Base-by-base conservation (phyloP, 2,329 filamentous ascomycete species). In the Ascochyta koolunga region DNA sequence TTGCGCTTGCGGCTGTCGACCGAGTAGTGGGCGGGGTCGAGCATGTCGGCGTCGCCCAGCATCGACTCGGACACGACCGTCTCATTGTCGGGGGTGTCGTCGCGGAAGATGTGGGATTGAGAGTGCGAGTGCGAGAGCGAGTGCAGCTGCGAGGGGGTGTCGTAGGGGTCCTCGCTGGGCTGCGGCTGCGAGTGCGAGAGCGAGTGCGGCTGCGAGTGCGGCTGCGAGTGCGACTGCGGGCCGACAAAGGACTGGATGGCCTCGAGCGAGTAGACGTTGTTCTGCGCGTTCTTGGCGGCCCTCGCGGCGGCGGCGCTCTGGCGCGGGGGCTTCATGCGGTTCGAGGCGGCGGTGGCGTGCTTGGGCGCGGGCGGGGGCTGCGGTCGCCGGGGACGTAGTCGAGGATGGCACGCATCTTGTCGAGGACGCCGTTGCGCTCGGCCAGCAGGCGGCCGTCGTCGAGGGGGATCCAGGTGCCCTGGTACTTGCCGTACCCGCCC, bases 401-500 rank as follows among this genome's bases (percentile, higher is more conserved):
- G 76, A 99, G 96, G 61, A 99, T 96, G 45, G 88, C 88, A 43
- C 83, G 83, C 58, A 99, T 82, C 67, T 91, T 90, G 36, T 96
- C 89, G 64, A 92, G 87, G 46, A 96, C 84, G 60, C 89, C 90
- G 74, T 98, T 96, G 64, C 93, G 89, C 64, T 89, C 87, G 31
- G 95, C 95, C 29, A 99, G 86, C 58, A 85, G 79, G 64, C 92
- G 86, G 51, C 92, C 95, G 59, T 90, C 86, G 13, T 87, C 83
- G 7, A 99, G 84, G 7, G 95, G 95, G 43, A 99, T 95, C 93
- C 95, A 99, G 44, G 95, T 99, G 69, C 95, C 93, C 80, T 99
- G 95, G 66, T 98, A 99, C 85, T 98, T 98, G 68, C 95, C 95
- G 75, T 98, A 98, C 15, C 95, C 95, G 61, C 93, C 95, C 73